A percentile compares a stretch with the other conserved stretches of the same genome.
These are phyloP conservation scores for Neonectria neomacrospora DNA, from an alignment of 2,329 filamentous ascomycete species.

Conservation along the genomic window DNA sequence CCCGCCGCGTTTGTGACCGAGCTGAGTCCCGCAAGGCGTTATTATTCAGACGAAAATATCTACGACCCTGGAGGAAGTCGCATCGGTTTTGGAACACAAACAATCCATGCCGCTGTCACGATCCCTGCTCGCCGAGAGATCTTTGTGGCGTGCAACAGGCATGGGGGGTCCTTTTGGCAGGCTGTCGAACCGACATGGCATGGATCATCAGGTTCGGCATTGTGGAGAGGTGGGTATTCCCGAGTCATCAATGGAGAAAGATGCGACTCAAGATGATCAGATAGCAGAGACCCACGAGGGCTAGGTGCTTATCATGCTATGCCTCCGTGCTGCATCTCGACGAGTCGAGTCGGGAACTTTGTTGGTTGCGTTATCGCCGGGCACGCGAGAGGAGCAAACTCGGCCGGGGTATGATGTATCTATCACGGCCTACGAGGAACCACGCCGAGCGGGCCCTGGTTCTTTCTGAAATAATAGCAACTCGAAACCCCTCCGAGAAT, in stretches of 20 bases:
- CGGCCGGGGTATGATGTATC: neutral
- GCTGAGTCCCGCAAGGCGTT: conserved; percentile 10
- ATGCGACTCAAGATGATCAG: neutral
- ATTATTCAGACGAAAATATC: conserved; percentile 20
- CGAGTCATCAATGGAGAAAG: neutral
- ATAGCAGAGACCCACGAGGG: neutral
- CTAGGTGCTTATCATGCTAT: neutral
- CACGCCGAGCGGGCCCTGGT: neutral
- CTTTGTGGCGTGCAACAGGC: conserved; percentile 13
- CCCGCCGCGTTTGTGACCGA: neutral
- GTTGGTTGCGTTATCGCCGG: neutral
- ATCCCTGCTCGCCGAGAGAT: conserved; percentile 13
- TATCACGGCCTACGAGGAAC: neutral
- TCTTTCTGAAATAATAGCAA: neutral
- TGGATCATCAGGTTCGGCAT: conserved; percentile 4
- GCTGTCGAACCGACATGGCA: neutral
- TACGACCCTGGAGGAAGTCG: neutral
- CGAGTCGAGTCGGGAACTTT: conserved; percentile 4
- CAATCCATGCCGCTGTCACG: neutral
- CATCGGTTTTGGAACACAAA: conserved; percentile 6
- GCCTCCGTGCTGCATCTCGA: conserved; percentile 2
- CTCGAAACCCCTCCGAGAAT: conserved; percentile 9
- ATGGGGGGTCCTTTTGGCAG: neutral
- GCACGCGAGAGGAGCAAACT: neutral
- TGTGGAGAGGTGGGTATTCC: neutral